A percentile compares a stretch with the other conserved stretches of the same genome.
phyloP scores from a whole-genome alignment of 202 grass and related monocot species.

The Schoenoplectus tabernaemontani region DNA sequence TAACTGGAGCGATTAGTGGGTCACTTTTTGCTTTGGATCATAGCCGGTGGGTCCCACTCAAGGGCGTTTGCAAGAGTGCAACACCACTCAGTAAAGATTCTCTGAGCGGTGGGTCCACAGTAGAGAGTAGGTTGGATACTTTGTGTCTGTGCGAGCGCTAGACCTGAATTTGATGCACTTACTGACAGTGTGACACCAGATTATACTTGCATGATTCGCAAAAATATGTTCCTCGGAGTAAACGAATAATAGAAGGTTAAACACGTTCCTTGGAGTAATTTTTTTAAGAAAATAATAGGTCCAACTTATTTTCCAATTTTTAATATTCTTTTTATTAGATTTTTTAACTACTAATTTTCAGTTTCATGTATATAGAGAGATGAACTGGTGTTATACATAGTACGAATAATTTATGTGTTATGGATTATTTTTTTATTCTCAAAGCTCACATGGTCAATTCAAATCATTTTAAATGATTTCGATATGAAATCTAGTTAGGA shows the following conservation, averaged over 20 bases:
- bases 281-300: no score
- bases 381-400: no score
- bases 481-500: no score
- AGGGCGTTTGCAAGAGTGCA: background rate
- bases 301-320: no score
- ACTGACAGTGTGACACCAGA: background rate
- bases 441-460: no score
- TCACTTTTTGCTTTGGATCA: slow-evolving; percentile 5
- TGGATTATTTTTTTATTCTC: no score
- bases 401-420: no score
- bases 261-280: no score
- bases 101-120: background rate
- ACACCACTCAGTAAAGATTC: background rate
- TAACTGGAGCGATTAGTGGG: slow-evolving; percentile 4
- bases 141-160: background rate
- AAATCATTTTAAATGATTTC: no score
- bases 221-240: background rate
- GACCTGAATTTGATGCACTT: background rate
- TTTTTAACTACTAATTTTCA: no score
- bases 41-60: background rate
- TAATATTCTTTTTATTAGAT: no score
- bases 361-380: no score
- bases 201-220: background rate
- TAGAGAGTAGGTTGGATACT: background rate
- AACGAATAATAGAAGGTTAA: background rate